phyloP scores from a whole-genome alignment of 1,284 basidiomycete species.

The Athelia sp. region DNA sequence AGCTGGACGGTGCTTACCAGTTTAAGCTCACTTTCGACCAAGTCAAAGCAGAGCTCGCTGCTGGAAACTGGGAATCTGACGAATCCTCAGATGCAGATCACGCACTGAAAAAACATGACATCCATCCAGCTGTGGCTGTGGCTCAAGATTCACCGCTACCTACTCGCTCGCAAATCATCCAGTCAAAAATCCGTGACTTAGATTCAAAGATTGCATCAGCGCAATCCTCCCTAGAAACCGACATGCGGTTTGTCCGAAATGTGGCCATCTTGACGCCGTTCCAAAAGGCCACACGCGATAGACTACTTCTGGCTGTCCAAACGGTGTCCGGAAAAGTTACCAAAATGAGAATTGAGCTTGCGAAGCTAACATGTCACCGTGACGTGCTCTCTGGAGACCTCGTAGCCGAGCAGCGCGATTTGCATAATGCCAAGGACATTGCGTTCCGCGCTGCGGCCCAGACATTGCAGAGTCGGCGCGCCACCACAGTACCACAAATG shows the following conservation, averaged over 20 bases:
- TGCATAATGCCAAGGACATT: slow-evolving; percentile 61
- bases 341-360: slow-evolving; percentile 67
- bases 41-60: slow-evolving; percentile 79
- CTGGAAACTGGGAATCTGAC: slow-evolving; percentile 28
- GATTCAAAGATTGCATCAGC: slow-evolving; percentile 51
- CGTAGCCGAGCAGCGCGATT: slow-evolving; percentile 64
- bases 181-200: slow-evolving; percentile 60
- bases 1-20: slow-evolving; percentile 52
- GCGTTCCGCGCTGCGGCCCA: slow-evolving; percentile 71
- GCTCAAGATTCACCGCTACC: slow-evolving; percentile 24
- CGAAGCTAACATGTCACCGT: slow-evolving; percentile 70
- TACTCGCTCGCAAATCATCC: slow-evolving; percentile 55
- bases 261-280: slow-evolving; percentile 87
- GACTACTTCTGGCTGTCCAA: slow-evolving; percentile 61
- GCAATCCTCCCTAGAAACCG: slow-evolving; percentile 64
- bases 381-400: slow-evolving; percentile 74
- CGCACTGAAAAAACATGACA: background rate
- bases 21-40: slow-evolving; percentile 81
- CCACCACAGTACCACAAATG: slow-evolving; percentile 33
- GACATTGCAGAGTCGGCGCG: slow-evolving; percentile 45
- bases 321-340: slow-evolving; percentile 64
- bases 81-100: slow-evolving; percentile 14
- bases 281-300: slow-evolving; percentile 75
- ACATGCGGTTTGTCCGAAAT: slow-evolving; percentile 75
- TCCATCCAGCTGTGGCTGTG: slow-evolving; percentile 3